Conservation (phyloP, 257 asterid genomes). For the Echites panduratus region DNA sequence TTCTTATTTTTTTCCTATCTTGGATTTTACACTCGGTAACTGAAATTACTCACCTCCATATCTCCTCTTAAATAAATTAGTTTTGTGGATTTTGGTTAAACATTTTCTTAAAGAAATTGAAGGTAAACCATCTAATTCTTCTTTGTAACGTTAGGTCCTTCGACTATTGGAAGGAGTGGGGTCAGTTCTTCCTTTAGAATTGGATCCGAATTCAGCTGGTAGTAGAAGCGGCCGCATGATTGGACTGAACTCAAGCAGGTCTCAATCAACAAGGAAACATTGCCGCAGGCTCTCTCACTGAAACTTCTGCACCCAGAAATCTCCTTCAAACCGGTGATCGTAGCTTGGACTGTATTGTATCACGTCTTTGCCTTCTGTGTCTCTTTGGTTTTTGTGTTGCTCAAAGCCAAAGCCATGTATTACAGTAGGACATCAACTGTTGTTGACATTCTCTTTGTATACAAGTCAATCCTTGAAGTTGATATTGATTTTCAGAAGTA, state of each 20-base stretch:
- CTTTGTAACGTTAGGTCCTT: constrained; percentile 37
- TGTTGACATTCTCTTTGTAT: not conserved
- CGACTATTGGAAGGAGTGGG: constrained; percentile 65
- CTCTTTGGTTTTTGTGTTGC: constrained; percentile 4
- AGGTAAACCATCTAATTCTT: not conserved
- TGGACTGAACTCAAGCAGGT: constrained; percentile 27
- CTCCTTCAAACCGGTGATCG: constrained; percentile 1
- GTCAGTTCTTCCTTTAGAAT: constrained; percentile 25
- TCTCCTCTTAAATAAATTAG: not conserved
- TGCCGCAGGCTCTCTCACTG: constrained; percentile 48
- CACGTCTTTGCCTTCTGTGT: not conserved
- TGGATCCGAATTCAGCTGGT: constrained; percentile 46
- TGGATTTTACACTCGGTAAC: not conserved
- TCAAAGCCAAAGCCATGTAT: not conserved
- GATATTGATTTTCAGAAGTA: not conserved
- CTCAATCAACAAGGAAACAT: constrained; percentile 34
- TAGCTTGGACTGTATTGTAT: not conserved
- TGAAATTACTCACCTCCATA: not conserved
- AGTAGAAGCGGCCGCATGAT: constrained; percentile 56
- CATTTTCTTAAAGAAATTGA: not conserved
- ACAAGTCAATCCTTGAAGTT: not conserved
- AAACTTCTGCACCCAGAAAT: not conserved
- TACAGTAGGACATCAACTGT: not conserved
- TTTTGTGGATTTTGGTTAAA: not conserved
- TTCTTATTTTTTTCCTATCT: not conserved